Conservation (phyloP, 768 basidiomycete species). For the Boletales sp. region DNA sequence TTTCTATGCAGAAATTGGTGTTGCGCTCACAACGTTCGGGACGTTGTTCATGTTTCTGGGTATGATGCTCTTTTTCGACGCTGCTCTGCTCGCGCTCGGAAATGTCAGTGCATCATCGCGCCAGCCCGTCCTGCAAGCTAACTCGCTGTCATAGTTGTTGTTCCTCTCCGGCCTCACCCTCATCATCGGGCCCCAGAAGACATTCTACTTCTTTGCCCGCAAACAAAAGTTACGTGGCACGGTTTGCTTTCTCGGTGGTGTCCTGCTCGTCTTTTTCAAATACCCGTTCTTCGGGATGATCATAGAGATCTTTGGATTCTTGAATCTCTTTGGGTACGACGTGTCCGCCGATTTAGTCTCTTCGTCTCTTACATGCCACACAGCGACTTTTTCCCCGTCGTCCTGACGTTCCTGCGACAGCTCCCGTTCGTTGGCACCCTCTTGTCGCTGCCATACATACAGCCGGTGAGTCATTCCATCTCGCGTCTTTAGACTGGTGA, state of each 20-base stretch:
- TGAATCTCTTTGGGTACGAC: constrained; percentile 91
- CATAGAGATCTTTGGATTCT: constrained; percentile 94
- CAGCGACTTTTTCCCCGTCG: constrained; percentile 99
- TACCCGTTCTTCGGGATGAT: constrained; percentile 93
- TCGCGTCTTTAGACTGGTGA: constrained; percentile 3
- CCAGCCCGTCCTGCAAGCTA: background rate
- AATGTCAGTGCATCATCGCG: constrained; percentile 58
- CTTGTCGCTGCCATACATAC: constrained; percentile 83
- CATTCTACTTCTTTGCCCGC: constrained; percentile 96
- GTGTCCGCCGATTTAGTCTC: background rate
- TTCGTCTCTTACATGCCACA: background rate
- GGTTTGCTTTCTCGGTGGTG: constrained; percentile 82
- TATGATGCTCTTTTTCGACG: constrained; percentile 95
- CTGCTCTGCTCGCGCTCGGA: constrained; percentile 91
- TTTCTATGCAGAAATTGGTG: constrained; percentile 77
- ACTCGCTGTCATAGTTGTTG: constrained; percentile 52
- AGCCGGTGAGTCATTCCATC: constrained; percentile 51
- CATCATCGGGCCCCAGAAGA: constrained; percentile 96
- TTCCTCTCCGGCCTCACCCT: constrained; percentile 93
- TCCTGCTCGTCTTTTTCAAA: constrained; percentile 90
- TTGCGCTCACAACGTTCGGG: constrained; percentile 94
- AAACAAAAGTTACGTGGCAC: constrained; percentile 93
- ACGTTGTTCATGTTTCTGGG: constrained; percentile 95
- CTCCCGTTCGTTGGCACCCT: constrained; percentile 87
- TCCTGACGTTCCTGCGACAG: constrained; percentile 94